Evolutionary conservation across 148 eudicot species (phyloP).

Genomic region (Arbutus unedo): DNA sequence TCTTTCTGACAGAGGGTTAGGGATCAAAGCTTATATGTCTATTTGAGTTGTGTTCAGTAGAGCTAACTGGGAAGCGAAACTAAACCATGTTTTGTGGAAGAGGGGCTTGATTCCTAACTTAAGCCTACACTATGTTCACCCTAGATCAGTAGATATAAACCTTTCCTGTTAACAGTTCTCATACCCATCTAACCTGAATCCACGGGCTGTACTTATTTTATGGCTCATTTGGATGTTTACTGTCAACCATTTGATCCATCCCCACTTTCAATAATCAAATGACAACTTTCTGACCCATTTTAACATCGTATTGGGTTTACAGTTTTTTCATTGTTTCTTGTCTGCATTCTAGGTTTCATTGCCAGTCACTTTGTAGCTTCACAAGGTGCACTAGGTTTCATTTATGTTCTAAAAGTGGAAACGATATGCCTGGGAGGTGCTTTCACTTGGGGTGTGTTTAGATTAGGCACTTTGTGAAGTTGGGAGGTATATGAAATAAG

Average conservation of each 20-base stretch:
- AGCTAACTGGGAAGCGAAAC: not conserved
- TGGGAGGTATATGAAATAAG: not conserved
- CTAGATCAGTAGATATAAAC: not conserved
- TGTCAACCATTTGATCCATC: not conserved
- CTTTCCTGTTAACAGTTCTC: not conserved
- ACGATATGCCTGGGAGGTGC: not conserved
- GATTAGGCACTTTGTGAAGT: not conserved
- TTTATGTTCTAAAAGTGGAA: not conserved
- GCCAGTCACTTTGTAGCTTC: not conserved
- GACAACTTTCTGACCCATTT: not conserved
- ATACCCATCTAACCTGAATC: not conserved
- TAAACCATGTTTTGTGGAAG: not conserved
- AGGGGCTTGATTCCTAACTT: not conserved
- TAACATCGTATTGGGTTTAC: not conserved
- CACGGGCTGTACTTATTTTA: too few species aligned
- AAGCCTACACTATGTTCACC: not conserved
- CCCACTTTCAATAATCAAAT: not conserved
- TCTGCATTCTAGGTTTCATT: not conserved
- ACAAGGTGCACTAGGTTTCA: not conserved
- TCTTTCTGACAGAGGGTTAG: not conserved
- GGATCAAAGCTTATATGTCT: not conserved
- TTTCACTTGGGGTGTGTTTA: not conserved
- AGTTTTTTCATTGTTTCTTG: not conserved
- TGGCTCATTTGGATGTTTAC: not conserved
- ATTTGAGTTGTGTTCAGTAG: not conserved